Percentiles rank a stretch among this genome's conserved stretches.
Evolutionary conservation across 2,329 filamentous ascomycete genomes (phyloP).

Genomic region (Epichloe glyceriae): DNA sequence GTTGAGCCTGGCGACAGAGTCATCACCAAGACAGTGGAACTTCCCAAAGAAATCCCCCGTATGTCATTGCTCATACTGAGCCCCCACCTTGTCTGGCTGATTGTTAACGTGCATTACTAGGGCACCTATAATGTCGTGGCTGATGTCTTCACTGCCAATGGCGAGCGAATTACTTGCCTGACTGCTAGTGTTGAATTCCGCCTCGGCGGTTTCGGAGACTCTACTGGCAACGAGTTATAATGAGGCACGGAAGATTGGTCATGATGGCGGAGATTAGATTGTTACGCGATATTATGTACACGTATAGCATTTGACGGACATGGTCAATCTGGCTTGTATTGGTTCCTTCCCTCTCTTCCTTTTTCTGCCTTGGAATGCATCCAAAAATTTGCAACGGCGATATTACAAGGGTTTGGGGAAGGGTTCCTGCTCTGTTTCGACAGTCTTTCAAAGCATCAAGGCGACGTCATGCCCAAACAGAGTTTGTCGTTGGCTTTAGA

Average conservation of each 20-base stretch:
- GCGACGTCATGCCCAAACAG: background rate
- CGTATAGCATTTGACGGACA: background rate
- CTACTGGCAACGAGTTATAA: conserved; percentile 30
- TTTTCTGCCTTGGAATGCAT: background rate
- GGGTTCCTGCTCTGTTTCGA: background rate
- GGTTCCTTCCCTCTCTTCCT: background rate
- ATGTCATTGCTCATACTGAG: conserved; percentile 25
- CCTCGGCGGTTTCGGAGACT: conserved; percentile 19
- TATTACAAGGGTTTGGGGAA: background rate
- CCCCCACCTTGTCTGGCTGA: background rate
- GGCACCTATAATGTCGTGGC: conserved; percentile 83
- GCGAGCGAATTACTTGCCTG: conserved; percentile 73
- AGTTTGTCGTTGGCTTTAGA: background rate
- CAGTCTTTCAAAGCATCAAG: background rate
- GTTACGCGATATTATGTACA: background rate
- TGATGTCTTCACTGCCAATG: conserved; percentile 65
- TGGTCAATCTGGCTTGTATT: background rate
- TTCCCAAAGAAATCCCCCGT: conserved; percentile 89
- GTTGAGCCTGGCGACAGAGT: conserved; percentile 64
- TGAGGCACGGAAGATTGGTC: background rate
- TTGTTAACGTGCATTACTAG: conserved; percentile 27
- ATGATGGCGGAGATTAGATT: background rate
- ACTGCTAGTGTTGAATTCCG: conserved; percentile 59
- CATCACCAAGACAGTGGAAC: conserved; percentile 68
- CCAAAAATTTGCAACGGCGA: background rate